These are phyloP conservation scores for Geranomyces michiganensis DNA, from an alignment of 192 early-diverging fungal genomes.

Conservation along the genomic window DNA sequence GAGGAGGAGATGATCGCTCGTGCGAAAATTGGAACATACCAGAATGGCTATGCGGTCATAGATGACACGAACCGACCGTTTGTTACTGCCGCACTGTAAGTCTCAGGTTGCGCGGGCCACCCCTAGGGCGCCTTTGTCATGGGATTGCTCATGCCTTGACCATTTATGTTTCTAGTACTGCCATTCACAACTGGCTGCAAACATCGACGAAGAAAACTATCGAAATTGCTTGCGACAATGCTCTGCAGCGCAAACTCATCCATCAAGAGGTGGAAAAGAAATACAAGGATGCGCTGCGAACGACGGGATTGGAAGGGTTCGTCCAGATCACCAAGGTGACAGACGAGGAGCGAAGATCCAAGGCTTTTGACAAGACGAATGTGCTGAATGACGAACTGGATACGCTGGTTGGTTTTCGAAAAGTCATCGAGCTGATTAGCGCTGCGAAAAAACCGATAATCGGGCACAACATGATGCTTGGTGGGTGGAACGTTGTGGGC, in stretches of 20 bases:
- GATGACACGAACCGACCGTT: conserved; percentile 58
- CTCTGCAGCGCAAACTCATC: conserved; percentile 72
- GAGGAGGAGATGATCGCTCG: conserved; percentile 57
- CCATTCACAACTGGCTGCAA: conserved; percentile 56
- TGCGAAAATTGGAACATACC: conserved; percentile 16
- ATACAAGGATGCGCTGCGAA: conserved; percentile 55
- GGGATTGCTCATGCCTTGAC: no score
- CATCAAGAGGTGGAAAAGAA: conserved; percentile 71
- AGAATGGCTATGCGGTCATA: conserved; percentile 47
- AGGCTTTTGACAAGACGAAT: conserved; percentile 19
- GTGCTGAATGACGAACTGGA: conserved; percentile 49
- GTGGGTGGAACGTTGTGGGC: conserved; percentile 28
- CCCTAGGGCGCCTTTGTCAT: no score
- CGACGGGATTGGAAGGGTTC: conserved; percentile 39
- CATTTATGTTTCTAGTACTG: conserved; percentile 8
- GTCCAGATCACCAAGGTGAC: conserved; percentile 54
- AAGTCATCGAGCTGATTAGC: conserved; percentile 76
- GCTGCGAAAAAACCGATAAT: conserved; percentile 75
- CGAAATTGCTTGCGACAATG: conserved; percentile 54
- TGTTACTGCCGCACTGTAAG: conserved; percentile 50
- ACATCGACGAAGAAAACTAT: conserved; percentile 45
- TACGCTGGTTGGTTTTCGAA: conserved; percentile 68
- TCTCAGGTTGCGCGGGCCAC: no score
- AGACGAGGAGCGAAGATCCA: conserved; percentile 49
- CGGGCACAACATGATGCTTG: conserved; percentile 86